Percentiles rank a stretch among this genome's conserved stretches.
These are phyloP conservation scores for Aureococcus anophagefferens DNA, from an alignment of 108 stramenopile genomes.

Conservation along the genomic window DNA sequence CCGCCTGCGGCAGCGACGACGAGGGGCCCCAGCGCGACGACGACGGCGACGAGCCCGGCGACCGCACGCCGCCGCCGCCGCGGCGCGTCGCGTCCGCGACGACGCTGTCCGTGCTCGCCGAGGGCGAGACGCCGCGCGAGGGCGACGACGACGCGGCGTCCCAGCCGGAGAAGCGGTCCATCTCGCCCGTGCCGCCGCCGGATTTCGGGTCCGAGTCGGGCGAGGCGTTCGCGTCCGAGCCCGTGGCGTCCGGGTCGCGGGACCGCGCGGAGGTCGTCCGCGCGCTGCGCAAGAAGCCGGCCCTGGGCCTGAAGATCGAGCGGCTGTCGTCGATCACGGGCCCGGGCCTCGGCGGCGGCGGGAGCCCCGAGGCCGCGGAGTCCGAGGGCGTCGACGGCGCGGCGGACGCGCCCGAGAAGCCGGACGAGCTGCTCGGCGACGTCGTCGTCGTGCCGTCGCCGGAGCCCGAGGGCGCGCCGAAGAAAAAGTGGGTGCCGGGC, in stretches of 20 bases:
- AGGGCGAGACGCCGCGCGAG: no score
- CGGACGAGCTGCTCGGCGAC: neutral
- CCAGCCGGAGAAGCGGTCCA: no score
- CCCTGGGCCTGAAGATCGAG: neutral
- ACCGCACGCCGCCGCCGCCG: no score
- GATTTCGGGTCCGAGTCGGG: no score
- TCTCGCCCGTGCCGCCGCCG: no score
- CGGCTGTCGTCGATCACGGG: neutral
- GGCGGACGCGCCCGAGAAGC: neutral
- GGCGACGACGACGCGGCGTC: no score
- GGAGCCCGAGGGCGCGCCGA: constrained; percentile 1
- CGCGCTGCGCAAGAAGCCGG: neutral
- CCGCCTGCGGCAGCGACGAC: neutral
- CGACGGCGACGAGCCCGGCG: no score
- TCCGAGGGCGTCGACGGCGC: neutral
- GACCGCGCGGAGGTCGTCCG: neutral
- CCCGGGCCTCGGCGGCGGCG: no score
- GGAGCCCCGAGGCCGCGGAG: no score
- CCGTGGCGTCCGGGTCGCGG: neutral
- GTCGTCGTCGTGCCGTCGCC: neutral
- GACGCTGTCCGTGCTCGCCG: no score
- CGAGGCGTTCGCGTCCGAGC: neutral
- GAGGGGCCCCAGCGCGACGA: no score
- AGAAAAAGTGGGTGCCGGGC: neutral
- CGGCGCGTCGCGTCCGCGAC: no score